Evolutionary conservation across 2,329 filamentous ascomycete species (phyloP).

Genomic region (Aspergillus pseudoglaucus): DNA sequence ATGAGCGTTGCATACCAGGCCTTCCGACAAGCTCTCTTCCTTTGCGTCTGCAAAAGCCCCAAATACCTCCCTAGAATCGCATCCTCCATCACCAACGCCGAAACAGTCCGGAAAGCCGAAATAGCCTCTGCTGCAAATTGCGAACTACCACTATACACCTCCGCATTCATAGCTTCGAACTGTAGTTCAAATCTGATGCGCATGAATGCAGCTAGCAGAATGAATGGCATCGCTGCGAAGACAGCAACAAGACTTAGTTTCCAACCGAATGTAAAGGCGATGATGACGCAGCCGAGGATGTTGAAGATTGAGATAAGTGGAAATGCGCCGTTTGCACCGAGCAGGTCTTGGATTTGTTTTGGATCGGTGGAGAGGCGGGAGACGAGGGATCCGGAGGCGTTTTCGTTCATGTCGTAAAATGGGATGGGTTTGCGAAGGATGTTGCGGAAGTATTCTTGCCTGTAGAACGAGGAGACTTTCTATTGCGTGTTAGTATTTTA

Average conservation of each 20-base stretch:
- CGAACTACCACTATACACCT: slow-evolving; percentile 64
- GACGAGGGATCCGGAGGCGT: slow-evolving; percentile 44
- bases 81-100: slow-evolving; percentile 63
- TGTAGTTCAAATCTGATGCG: slow-evolving; percentile 58
- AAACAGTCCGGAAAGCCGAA: slow-evolving; percentile 65
- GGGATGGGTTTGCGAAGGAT: slow-evolving; percentile 38
- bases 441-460: slow-evolving; percentile 35
- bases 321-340: slow-evolving; percentile 42
- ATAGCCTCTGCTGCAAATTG: slow-evolving; percentile 71
- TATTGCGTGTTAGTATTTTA: slow-evolving; percentile 8
- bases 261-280: slow-evolving; percentile 69
- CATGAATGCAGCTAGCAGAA: slow-evolving; percentile 45
- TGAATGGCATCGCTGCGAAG: slow-evolving; percentile 51
- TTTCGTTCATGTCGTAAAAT: slow-evolving; percentile 41
- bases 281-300: slow-evolving; percentile 57
- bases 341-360: slow-evolving; percentile 45
- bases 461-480: slow-evolving; percentile 1
- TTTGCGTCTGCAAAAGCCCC: slow-evolving; percentile 52
- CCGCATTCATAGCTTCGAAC: slow-evolving; percentile 62
- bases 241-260: slow-evolving; percentile 64
- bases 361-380: slow-evolving; percentile 44
- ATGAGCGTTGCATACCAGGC: slow-evolving; percentile 57
- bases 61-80: slow-evolving; percentile 58
- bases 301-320: slow-evolving; percentile 60
- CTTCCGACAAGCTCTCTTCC: slow-evolving; percentile 53